Base-by-base conservation (phyloP, 306 rosid species). In the Gleditsia sinensis region DNA sequence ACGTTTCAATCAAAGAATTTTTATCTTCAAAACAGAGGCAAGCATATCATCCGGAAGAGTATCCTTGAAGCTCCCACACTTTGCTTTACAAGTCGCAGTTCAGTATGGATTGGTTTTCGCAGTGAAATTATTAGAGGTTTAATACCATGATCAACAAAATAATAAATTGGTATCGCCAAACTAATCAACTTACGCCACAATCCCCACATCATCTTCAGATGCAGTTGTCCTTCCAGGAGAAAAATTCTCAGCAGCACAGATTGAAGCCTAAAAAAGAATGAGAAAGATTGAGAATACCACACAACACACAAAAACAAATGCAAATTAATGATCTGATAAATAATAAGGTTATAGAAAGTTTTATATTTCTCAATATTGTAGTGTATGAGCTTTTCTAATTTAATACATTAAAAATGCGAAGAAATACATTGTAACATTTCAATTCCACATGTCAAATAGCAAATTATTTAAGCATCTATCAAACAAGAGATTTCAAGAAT, bases 21-120 rank as follows among this genome's bases (percentile, higher is more conserved):
- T 76, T 53, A 90, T 97, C 96, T 91, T 88, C 25, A 94, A 81
- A 76, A 91, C 98, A 24, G 97, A 37, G 21, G 95, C 91, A 75
- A 94, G 91, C 30, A 91, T 83, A 84, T 94, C 97, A 87, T 94
- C 98, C 3, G 94, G 87, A 61, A 80, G 87, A 43, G 98, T 87
- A 80, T 94, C 96, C 90, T 94, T 94, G 80, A 91, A 91, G 53
- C 91, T 86, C 13, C 97, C 98, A 50, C 89, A 89, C 80, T 86
- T 91, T 49, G 98, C 81, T 77, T 87, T 94, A 81, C 98, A 94
- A 56, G 91, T 87, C 1, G 97, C 89, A 19, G 98, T 91, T 19
- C 98, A 90, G 66, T 78, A 90, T 39, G 96, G 94, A 69, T 97
- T 91, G 53, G 0, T 46, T 66, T 59, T 79, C 42, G 19, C 64